Percentiles rank a stretch among this genome's conserved stretches.
These are phyloP conservation scores for Trichoderma lentiforme DNA, from an alignment of 2,329 filamentous ascomycete genomes.

Conservation along the genomic window DNA sequence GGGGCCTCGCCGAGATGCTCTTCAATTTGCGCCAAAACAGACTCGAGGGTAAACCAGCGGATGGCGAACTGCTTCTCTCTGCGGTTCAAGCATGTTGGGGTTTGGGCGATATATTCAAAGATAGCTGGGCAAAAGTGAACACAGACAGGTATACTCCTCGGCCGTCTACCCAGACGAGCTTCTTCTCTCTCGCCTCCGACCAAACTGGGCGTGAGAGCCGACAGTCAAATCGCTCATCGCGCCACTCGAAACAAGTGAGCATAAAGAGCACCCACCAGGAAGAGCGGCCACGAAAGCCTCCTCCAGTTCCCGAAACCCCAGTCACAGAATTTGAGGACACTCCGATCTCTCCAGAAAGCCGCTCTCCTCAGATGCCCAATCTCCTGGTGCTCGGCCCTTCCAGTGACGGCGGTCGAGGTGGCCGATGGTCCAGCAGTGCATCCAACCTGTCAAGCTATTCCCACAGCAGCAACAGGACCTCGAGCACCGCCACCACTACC, in stretches of 20 bases:
- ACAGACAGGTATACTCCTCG: slow-evolving; percentile 83
- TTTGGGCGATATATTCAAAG: slow-evolving; percentile 85
- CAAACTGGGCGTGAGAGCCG: slow-evolving; percentile 47
- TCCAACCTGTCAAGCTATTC: slow-evolving; percentile 78
- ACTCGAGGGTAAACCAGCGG: slow-evolving; percentile 66
- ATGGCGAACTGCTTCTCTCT: slow-evolving; percentile 81
- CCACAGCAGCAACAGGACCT: slow-evolving; percentile 62
- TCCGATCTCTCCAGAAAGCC: slow-evolving; percentile 75
- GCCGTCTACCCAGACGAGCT: slow-evolving; percentile 68
- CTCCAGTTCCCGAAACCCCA: slow-evolving; percentile 74
- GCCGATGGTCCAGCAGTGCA: slow-evolving; percentile 77
- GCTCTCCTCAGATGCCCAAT: slow-evolving; percentile 73
- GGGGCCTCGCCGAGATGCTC: slow-evolving; percentile 87
- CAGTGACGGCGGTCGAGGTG: slow-evolving; percentile 55
- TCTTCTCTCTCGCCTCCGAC: slow-evolving; percentile 56
- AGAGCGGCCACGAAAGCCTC: slow-evolving; percentile 47
- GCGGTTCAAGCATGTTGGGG: slow-evolving; percentile 95
- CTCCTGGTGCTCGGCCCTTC: slow-evolving; percentile 80
- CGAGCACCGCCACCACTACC: slow-evolving; percentile 69
- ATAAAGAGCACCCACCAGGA: slow-evolving; percentile 45
- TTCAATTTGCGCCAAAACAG: slow-evolving; percentile 84
- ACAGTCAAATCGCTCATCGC: slow-evolving; percentile 49
- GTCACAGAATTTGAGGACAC: slow-evolving; percentile 95
- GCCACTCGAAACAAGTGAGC: slow-evolving; percentile 52
- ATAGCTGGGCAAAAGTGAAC: slow-evolving; percentile 85